Evolutionary conservation across 176 grass and related monocot genomes (phyloP).

Genomic region (Carex cristatella): DNA sequence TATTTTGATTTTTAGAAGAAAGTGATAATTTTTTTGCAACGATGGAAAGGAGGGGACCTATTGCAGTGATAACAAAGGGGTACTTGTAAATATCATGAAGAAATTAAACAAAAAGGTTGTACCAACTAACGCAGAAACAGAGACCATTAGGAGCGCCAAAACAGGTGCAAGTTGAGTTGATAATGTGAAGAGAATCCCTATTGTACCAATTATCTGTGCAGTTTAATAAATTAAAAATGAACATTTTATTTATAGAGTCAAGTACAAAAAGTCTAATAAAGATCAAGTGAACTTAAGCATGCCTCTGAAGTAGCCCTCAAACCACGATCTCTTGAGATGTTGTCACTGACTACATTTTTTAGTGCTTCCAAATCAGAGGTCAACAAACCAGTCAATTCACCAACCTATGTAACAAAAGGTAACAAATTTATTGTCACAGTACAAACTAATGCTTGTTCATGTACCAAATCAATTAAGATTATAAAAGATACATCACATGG

Average conservation of each 20-base stretch:
- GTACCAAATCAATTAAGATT: background rate
- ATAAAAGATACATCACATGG: background rate
- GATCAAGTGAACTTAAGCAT: conserved; percentile 57
- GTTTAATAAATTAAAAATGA: conserved; percentile 16
- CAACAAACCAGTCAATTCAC: conserved; percentile 92
- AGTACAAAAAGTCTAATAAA: conserved; percentile 49
- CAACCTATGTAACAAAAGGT: conserved; percentile 53
- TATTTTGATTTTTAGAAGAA: conserved; percentile 2
- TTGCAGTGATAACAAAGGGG: background rate
- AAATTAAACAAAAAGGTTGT: background rate
- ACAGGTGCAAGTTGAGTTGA: conserved; percentile 90
- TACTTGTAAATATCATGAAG: background rate
- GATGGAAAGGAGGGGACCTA: background rate
- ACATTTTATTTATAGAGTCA: conserved; percentile 5
- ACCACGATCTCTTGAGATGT: conserved; percentile 96
- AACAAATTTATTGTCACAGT: background rate
- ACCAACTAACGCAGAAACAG: conserved; percentile 79
- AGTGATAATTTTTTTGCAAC: background rate
- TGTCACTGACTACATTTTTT: conserved; percentile 82
- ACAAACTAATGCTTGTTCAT: background rate
- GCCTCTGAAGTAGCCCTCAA: conserved; percentile 93
- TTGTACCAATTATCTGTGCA: conserved; percentile 75
- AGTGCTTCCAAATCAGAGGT: conserved; percentile 90
- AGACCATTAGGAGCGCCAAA: conserved; percentile 78
- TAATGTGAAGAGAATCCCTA: conserved; percentile 88